Conservation (phyloP, 2,329 filamentous ascomycete genomes). For the Exophiala dermatitidis region DNA sequence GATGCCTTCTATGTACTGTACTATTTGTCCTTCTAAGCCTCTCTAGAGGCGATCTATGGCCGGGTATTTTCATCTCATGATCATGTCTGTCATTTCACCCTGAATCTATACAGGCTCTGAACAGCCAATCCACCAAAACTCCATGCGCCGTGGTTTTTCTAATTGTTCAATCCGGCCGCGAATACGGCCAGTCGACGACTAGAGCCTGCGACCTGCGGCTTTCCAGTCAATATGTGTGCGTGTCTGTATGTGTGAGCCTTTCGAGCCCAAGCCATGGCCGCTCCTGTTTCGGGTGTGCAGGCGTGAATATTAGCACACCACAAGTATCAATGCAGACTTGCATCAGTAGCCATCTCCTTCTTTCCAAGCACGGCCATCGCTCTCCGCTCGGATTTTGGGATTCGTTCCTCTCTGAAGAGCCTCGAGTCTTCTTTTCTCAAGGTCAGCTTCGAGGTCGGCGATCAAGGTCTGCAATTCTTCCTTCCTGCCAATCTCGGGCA, state of each 20-base stretch:
- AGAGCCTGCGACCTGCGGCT: too few species aligned
- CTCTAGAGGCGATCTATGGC: not conserved
- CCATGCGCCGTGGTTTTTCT: not conserved
- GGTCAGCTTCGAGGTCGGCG: constrained; percentile 36
- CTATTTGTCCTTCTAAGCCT: too few species aligned
- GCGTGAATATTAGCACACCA: too few species aligned
- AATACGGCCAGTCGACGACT: not conserved
- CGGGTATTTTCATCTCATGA: not conserved
- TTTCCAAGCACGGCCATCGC: constrained; percentile 49
- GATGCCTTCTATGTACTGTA: too few species aligned
- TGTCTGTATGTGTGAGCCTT: too few species aligned
- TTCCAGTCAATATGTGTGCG: too few species aligned
- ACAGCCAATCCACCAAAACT: not conserved
- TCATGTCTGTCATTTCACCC: not conserved
- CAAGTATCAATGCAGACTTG: not conserved
- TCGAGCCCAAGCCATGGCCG: too few species aligned
- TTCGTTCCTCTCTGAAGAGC: constrained; percentile 48
- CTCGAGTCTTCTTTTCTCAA: constrained; percentile 38
- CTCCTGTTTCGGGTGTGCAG: too few species aligned
- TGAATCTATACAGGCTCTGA: not conserved
- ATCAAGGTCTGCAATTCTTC: constrained; percentile 41
- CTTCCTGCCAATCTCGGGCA: constrained; percentile 32
- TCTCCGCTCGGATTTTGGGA: constrained; percentile 45
- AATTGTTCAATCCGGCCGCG: not conserved
- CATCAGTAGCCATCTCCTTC: constrained; percentile 49